phyloP scores from a whole-genome alignment of 176 grass and related monocot genomes.

The Oryza officinalis region DNA sequence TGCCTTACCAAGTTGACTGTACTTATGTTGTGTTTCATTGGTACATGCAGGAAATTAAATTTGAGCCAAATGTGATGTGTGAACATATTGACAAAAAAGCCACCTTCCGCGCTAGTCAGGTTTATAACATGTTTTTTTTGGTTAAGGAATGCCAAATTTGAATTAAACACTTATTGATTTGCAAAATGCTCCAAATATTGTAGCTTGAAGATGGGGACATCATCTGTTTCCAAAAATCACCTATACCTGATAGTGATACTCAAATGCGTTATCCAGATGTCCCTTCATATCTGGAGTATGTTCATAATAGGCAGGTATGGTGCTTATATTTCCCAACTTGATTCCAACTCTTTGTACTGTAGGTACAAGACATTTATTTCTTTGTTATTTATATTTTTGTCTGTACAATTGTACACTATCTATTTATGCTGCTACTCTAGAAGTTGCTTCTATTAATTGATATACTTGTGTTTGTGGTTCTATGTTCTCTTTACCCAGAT shows the following conservation, averaged over 20 bases:
- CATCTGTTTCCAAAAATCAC: slow-evolving; percentile 71
- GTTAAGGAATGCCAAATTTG: slow-evolving; percentile 6
- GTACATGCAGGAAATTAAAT: slow-evolving; percentile 79
- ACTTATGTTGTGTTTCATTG: slow-evolving; percentile 30
- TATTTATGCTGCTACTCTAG: slow-evolving; percentile 24
- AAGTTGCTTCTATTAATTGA: neutral
- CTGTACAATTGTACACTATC: slow-evolving; percentile 7
- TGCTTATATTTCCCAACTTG: slow-evolving; percentile 24
- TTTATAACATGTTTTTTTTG: slow-evolving; percentile 40
- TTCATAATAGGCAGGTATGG: slow-evolving; percentile 89
- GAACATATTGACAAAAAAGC: slow-evolving; percentile 75
- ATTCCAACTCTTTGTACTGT: neutral
- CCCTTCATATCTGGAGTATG: slow-evolving; percentile 90
- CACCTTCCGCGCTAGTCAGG: slow-evolving; percentile 74
- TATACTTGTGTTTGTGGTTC: neutral
- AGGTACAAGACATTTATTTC: neutral
- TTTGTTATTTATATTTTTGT: neutral
- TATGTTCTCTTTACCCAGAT: neutral
- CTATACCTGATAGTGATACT: slow-evolving; percentile 42
- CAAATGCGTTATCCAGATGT: slow-evolving; percentile 74
- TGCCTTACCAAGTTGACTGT: neutral
- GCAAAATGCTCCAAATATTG: slow-evolving; percentile 31
- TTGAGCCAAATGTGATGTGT: slow-evolving; percentile 85
- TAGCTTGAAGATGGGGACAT: slow-evolving; percentile 98
- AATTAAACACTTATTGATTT: slow-evolving; percentile 19